Evolutionary conservation across 2,329 filamentous ascomycete species (phyloP).

Genomic region (Curvularia sp.): DNA sequence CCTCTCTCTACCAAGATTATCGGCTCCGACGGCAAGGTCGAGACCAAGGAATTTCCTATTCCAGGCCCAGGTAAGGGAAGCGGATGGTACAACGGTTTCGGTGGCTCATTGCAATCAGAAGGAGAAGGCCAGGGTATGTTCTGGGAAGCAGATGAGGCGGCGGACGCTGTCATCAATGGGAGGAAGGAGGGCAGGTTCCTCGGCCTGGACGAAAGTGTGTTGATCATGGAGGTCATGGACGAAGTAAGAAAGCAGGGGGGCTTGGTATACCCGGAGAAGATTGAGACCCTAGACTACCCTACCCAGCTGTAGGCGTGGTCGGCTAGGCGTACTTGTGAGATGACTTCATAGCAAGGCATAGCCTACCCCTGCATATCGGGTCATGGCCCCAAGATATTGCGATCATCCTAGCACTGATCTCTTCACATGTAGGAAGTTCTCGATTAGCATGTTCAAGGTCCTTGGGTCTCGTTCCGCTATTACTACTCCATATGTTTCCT

Average conservation of each 20-base stretch:
- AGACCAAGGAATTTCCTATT: slow-evolving; percentile 55
- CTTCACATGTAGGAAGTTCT: background rate
- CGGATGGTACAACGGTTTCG: slow-evolving; percentile 58
- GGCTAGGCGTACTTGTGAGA: background rate
- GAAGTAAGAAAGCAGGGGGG: slow-evolving; percentile 69
- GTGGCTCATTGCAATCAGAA: slow-evolving; percentile 55
- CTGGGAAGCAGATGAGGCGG: slow-evolving; percentile 84
- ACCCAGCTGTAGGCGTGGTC: slow-evolving; percentile 32
- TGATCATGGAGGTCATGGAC: slow-evolving; percentile 85
- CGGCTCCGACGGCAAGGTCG: slow-evolving; percentile 56
- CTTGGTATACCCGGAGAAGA: slow-evolving; percentile 69
- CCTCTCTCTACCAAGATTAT: slow-evolving; percentile 72
- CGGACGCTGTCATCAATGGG: slow-evolving; percentile 76
- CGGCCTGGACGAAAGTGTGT: slow-evolving; percentile 76
- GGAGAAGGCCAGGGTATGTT: slow-evolving; percentile 82
- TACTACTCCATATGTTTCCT: background rate
- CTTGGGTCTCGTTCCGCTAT: background rate
- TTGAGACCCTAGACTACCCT: slow-evolving; percentile 60
- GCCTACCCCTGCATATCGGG: background rate
- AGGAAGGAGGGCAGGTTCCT: slow-evolving; percentile 71
- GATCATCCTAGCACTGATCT: background rate
- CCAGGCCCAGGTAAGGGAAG: slow-evolving; percentile 57
- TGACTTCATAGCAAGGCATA: background rate
- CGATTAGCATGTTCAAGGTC: background rate
- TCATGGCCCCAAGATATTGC: background rate